These are phyloP conservation scores for Cyclocybe aegerita DNA, from an alignment of 768 basidiomycete genomes.

Conservation along the genomic window DNA sequence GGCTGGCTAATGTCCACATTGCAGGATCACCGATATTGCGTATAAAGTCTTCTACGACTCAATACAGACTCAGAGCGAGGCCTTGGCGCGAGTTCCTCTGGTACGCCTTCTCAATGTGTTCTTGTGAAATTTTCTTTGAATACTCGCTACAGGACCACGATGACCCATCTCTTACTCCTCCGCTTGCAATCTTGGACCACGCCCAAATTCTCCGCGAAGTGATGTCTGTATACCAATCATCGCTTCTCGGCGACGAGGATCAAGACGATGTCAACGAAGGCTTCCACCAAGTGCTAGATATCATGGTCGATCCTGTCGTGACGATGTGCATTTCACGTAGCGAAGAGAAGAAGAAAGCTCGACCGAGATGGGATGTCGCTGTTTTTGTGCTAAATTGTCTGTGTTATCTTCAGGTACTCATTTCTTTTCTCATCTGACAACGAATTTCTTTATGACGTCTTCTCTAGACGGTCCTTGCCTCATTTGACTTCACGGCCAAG, in stretches of 20 bases:
- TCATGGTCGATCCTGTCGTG: conserved; percentile 82
- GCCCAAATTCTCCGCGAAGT: conserved; percentile 84
- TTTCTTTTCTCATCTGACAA: neutral
- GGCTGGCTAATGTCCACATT: neutral
- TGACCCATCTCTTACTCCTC: conserved; percentile 72
- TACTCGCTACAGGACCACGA: conserved; percentile 52
- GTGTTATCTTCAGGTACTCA: conserved; percentile 73
- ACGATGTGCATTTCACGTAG: conserved; percentile 69
- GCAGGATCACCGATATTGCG: conserved; percentile 76
- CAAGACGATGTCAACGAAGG: conserved; percentile 37
- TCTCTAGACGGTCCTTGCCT: conserved; percentile 59
- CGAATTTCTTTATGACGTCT: neutral
- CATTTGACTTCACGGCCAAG: conserved; percentile 64
- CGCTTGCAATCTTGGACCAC: conserved; percentile 78
- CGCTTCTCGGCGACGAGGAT: conserved; percentile 69
- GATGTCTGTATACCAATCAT: conserved; percentile 85
- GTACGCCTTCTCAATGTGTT: conserved; percentile 33
- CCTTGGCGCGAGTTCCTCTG: conserved; percentile 50
- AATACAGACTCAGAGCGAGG: conserved; percentile 80
- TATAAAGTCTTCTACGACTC: conserved; percentile 88
- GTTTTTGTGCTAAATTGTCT: conserved; percentile 88
- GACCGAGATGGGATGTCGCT: conserved; percentile 73
- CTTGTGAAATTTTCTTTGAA: conserved; percentile 16
- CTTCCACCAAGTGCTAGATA: conserved; percentile 76
- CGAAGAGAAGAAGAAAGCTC: conserved; percentile 57